Conservation (phyloP, 495 filamentous ascomycete species). For the Podospora bellae-mahoneyi region DNA sequence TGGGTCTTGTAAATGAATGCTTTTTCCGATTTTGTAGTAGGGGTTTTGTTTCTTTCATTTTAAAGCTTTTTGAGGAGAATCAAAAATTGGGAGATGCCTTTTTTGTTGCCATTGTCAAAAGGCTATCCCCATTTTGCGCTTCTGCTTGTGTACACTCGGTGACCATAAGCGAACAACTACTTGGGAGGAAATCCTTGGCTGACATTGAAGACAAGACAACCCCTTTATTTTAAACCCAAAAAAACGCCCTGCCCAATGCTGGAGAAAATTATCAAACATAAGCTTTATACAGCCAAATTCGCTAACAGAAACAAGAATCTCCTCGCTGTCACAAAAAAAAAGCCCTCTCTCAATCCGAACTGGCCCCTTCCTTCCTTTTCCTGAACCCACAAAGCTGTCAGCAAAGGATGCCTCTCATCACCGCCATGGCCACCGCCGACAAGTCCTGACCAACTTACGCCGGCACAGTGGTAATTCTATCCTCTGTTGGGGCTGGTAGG, state of each 20-base stretch:
- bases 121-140: neutral
- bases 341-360: neutral
- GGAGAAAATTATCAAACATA: conserved; percentile 15
- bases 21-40: neutral
- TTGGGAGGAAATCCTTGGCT: too few species aligned
- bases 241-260: conserved; percentile 28
- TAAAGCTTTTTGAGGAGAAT: conserved; percentile 7
- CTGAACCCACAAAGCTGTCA: neutral
- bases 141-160: too few species aligned
- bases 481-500: conserved; percentile 29
- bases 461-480: conserved; percentile 28
- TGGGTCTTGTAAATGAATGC: neutral
- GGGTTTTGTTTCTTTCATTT: neutral
- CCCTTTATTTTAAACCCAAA: conserved; percentile 12
- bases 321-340: neutral
- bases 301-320: conserved; percentile 4
- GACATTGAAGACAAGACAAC: neutral
- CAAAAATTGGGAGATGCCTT: conserved; percentile 1
- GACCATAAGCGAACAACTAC: too few species aligned
- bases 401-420: neutral
- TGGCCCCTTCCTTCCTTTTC: neutral
- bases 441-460: conserved; percentile 11
- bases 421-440: neutral
- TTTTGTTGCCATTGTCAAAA: neutral
- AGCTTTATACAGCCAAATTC: conserved; percentile 20